Evolutionary conservation across 2,329 filamentous ascomycete species (phyloP).

Genomic region (Aspergillus fischeri): DNA sequence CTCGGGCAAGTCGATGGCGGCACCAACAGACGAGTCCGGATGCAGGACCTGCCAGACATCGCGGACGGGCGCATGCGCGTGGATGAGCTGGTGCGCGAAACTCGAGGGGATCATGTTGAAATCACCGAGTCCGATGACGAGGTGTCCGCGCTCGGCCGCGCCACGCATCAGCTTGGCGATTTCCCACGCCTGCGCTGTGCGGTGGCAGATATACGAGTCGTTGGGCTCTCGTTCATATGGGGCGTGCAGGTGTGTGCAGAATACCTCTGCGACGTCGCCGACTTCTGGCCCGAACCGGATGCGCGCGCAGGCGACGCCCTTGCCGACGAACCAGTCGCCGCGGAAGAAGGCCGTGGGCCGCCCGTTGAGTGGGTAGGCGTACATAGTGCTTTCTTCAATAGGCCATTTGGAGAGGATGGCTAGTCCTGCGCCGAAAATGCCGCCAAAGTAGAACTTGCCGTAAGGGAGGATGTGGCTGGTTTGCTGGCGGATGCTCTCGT

Average conservation of each 20-base stretch:
- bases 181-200: slow-evolving; percentile 91
- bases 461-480: slow-evolving; percentile 74
- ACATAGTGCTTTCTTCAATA: slow-evolving; percentile 84
- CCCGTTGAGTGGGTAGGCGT: slow-evolving; percentile 83
- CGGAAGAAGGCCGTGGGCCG: slow-evolving; percentile 89
- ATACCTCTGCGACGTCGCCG: slow-evolving; percentile 76
- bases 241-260: slow-evolving; percentile 88
- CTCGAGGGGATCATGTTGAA: slow-evolving; percentile 95
- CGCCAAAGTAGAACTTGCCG: slow-evolving; percentile 88
- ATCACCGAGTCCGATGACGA: slow-evolving; percentile 84
- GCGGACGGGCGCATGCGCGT: slow-evolving; percentile 68
- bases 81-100: slow-evolving; percentile 77
- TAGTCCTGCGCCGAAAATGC: slow-evolving; percentile 83
- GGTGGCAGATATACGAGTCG: slow-evolving; percentile 86
- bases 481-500: slow-evolving; percentile 68
- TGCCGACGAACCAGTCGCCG: slow-evolving; percentile 95
- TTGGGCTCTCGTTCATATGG: slow-evolving; percentile 76
- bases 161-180: slow-evolving; percentile 83
- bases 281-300: slow-evolving; percentile 64
- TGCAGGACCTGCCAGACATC: slow-evolving; percentile 84
- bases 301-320: slow-evolving; percentile 80
- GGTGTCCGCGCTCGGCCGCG: slow-evolving; percentile 72
- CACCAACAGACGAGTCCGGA: slow-evolving; percentile 76
- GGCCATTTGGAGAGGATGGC: slow-evolving; percentile 90
- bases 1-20: slow-evolving; percentile 64